These are phyloP conservation scores for Hypseocharis bilobata DNA, from an alignment of 441 rosid species.

Conservation along the genomic window DNA sequence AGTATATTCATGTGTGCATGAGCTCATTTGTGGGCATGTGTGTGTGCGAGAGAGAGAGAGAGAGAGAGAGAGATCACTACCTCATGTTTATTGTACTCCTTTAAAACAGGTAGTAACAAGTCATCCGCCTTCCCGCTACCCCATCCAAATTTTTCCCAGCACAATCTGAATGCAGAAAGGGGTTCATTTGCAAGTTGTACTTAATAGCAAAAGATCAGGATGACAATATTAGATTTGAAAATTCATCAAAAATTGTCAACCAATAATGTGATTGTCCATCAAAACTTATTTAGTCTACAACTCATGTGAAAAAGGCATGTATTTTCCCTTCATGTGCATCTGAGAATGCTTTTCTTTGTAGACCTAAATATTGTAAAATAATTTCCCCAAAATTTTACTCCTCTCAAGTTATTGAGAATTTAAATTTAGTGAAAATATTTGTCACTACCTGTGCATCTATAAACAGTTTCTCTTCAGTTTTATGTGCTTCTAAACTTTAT, in stretches of 20 bases:
- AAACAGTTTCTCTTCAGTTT: background rate
- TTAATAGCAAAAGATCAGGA: conserved; percentile 11
- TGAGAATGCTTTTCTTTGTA: background rate
- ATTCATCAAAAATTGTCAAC: background rate
- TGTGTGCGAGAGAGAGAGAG: background rate
- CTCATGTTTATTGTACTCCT: conserved; percentile 85
- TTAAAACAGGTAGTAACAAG: conserved; percentile 71
- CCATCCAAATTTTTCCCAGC: conserved; percentile 97
- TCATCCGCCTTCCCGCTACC: conserved; percentile 69
- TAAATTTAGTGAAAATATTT: background rate
- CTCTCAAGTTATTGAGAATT: background rate
- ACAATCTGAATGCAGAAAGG: conserved; percentile 44
- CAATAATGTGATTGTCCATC: background rate
- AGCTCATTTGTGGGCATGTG: background rate
- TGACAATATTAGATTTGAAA: background rate
- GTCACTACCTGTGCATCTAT: background rate
- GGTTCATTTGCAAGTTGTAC: background rate
- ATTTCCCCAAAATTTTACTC: too few relatives aligned
- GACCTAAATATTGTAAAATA: background rate
- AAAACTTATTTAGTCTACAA: conserved; percentile 2
- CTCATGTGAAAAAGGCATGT: background rate
- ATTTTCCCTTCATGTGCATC: too few relatives aligned
- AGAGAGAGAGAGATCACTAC: conserved; percentile 25
- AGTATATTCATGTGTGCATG: background rate
- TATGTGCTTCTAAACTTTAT: conserved; percentile 3